Evolutionary conservation across 225 moss, liverwort and hornwort species (phyloP), one percentile per base, ranked within the genome.

Genomic region (Ulota crispa): DNA sequence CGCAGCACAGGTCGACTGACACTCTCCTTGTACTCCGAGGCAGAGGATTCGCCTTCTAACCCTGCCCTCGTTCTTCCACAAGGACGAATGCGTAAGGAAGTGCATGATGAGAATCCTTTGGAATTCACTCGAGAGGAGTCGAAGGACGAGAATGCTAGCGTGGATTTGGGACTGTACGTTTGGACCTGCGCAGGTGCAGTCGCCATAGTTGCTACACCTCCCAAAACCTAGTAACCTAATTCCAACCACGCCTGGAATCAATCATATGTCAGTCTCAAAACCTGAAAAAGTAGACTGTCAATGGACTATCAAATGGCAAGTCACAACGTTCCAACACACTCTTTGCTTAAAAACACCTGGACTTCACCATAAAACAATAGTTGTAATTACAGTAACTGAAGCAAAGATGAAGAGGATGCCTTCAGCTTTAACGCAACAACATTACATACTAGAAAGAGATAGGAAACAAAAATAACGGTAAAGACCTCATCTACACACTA

Each of bases 121-220:
- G 85, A 85, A 64, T 83, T 87, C 61, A 87, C 77, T 56, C 85
- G 78, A 14, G 77, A 85, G n/a, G 89, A 85, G 72, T 87, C 75
- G 10, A 89, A 85, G 8, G 87, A 85, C 13, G 89, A 85, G 75
- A 86, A 83, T 52, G 87, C 81, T 26, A 89, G 81, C 39, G 89
- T 87, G 20, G 89, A 87, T 12, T 72, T 87, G 32, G 85, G 81
- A 68, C 83, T 87, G 34, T 87, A 89, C 9, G 83, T 85, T 14
- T 87, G 81, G 70, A 83, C 81, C 28, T 87, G 89, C 21, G 87
- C 85, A 71, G 89, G 89, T 8, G 89, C 85, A 34, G 89, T 76
- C 53, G 89, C 81, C 89, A 89, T 89, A 14, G 53, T 36, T 52
- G 32, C 50, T 32, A 26, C 72, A 32, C 63, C 73, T 54, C 67